Evolutionary conservation across 225 moss, liverwort and hornwort genomes (phyloP).

Genomic region (Bryum argenteum): DNA sequence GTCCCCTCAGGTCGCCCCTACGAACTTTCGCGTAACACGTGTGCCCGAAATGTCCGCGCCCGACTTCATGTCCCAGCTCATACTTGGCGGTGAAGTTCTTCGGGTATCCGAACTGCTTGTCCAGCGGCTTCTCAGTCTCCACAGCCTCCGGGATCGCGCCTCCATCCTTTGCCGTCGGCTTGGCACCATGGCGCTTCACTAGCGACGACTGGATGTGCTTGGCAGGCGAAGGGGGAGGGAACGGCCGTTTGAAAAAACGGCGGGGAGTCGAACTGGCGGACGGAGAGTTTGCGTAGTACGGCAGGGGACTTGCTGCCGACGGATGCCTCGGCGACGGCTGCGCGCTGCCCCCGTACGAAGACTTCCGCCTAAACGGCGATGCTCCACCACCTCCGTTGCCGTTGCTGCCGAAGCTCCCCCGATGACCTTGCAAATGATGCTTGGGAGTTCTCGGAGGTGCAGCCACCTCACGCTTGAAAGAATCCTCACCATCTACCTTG

Average conservation of each 20-base stretch:
- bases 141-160: conserved; percentile 57
- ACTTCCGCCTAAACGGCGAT: conserved; percentile 73
- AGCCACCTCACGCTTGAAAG: conserved; percentile 56
- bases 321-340: conserved; percentile 60
- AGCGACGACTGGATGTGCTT: conserved; percentile 94
- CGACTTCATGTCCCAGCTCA: conserved; percentile 96
- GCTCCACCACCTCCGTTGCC: conserved; percentile 62
- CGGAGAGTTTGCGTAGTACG: conserved; percentile 74
- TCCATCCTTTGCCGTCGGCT: conserved; percentile 58
- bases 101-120: conserved; percentile 84
- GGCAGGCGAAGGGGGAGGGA: conserved; percentile 96
- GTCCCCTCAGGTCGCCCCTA: conserved; percentile 88
- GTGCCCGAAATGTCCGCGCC: conserved; percentile 94
- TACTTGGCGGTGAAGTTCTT: conserved; percentile 90
- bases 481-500: conserved; percentile 68
- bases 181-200: conserved; percentile 81
- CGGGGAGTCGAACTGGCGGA: conserved; percentile 74
- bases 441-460: conserved; percentile 50
- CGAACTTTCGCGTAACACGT: conserved; percentile 95
- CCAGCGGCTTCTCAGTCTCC: conserved; percentile 84
- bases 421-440: conserved; percentile 28
- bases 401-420: conserved; percentile 58
- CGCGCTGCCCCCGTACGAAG: conserved; percentile 47
- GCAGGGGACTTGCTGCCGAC: conserved; percentile 72
- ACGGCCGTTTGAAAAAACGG: conserved; percentile 73